Conservation (phyloP, 305 asterid genomes). For the Salvia sclarea region DNA sequence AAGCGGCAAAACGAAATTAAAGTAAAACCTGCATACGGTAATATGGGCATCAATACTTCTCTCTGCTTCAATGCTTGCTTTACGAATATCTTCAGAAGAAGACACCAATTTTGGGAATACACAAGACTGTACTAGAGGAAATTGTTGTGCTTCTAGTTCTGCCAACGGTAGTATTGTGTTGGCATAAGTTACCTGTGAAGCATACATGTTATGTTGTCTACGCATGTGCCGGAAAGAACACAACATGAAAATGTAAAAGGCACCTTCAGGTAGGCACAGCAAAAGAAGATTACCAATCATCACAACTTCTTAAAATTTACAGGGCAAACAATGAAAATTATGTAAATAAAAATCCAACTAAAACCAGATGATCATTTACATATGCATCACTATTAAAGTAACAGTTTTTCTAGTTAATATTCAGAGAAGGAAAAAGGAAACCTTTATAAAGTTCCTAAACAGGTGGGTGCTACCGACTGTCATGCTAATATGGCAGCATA, state of each 20-base stretch:
- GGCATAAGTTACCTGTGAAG: constrained; percentile 67
- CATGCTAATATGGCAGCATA: neutral
- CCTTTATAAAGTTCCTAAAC: neutral
- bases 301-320: neutral
- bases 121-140: constrained; percentile 91
- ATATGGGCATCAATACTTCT: constrained; percentile 77
- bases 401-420: neutral
- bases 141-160: constrained; percentile 86
- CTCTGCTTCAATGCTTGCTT: constrained; percentile 94
- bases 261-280: neutral
- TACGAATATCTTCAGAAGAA: constrained; percentile 67
- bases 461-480: constrained; percentile 4
- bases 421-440: constrained; percentile 4
- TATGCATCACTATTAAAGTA: neutral
- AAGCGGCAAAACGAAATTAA: constrained; percentile 1
- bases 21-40: constrained; percentile 68
- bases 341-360: neutral
- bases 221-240: neutral
- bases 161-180: constrained; percentile 72
- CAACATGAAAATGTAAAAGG: neutral
- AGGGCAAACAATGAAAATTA: neutral
- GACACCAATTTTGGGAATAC: constrained; percentile 80
- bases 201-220: constrained; percentile 9
- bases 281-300: neutral
- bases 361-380: neutral